phyloP scores from a whole-genome alignment of 23 red algal genomes.

The Pyropia haitanensis region DNA sequence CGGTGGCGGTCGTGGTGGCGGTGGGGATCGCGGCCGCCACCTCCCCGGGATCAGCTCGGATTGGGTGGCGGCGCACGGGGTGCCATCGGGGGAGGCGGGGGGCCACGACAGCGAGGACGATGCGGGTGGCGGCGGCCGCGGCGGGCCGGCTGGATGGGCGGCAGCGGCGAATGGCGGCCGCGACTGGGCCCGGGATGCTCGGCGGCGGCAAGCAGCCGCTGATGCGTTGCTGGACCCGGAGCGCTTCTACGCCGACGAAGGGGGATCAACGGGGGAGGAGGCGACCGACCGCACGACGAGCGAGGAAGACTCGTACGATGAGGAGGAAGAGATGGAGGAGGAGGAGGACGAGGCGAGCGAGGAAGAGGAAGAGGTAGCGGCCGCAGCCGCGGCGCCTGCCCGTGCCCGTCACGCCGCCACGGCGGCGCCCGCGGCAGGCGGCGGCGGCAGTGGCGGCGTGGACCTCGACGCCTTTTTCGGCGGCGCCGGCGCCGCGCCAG shows the following conservation, averaged over 20 bases:
- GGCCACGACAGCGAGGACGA: not conserved
- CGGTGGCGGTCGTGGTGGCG: too few relatives aligned
- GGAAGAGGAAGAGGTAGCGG: not conserved
- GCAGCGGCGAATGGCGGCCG: not conserved
- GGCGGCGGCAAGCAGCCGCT: not conserved
- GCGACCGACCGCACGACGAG: constrained; percentile 9
- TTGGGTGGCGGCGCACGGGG: not conserved
- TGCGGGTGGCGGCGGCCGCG: not conserved
- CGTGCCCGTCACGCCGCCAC: too few relatives aligned
- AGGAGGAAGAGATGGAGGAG: constrained; percentile 5
- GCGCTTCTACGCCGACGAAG: constrained; percentile 32
- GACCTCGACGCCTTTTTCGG: too few relatives aligned
- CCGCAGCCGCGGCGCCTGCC: too few relatives aligned
- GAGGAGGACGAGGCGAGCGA: constrained; percentile 3
- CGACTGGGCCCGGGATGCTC: not conserved
- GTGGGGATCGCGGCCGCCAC: too few relatives aligned
- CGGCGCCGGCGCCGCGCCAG: too few relatives aligned
- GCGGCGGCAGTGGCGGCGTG: too few relatives aligned
- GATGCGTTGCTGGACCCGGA: constrained; percentile 40
- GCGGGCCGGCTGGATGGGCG: not conserved
- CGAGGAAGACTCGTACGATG: constrained; percentile 15
- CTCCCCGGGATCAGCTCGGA: too few relatives aligned
- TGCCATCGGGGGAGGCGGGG: not conserved
- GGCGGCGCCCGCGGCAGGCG: too few relatives aligned
- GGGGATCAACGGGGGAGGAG: not conserved